These are phyloP conservation scores for Acarospora socialis DNA, from an alignment of 2,329 filamentous ascomycete species.

Conservation along the genomic window DNA sequence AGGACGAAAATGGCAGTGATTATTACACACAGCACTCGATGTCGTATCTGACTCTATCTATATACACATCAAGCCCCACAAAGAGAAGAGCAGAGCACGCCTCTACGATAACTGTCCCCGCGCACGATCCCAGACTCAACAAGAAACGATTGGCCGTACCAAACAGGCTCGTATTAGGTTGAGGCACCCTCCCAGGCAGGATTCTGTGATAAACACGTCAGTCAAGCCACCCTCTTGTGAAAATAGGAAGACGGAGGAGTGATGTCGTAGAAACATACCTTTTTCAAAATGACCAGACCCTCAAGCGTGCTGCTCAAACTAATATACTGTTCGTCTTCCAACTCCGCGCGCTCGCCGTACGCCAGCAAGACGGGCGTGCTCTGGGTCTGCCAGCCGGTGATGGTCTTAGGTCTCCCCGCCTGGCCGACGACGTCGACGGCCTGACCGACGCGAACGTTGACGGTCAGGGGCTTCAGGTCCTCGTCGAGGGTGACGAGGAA, in stretches of 20 bases:
- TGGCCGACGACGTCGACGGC: conserved; percentile 97
- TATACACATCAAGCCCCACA: not conserved
- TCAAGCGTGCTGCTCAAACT: conserved; percentile 82
- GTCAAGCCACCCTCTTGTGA: not conserved
- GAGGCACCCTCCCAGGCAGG: conserved; percentile 1
- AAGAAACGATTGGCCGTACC: not conserved
- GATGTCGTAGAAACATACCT: conserved; percentile 46
- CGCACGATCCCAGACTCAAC: not conserved
- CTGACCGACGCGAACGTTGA: conserved; percentile 94
- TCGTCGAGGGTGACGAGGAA: conserved; percentile 96
- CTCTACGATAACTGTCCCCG: not conserved
- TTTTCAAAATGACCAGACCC: conserved; percentile 88
- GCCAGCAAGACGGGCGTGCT: conserved; percentile 92
- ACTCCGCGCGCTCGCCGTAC: conserved; percentile 89
- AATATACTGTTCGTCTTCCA: conserved; percentile 96
- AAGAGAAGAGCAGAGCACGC: no score
- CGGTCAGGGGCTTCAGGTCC: conserved; percentile 79
- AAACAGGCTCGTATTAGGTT: not conserved
- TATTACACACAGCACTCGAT: no score
- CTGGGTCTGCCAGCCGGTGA: conserved; percentile 98
- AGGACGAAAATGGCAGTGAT: no score
- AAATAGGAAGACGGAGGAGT: not conserved
- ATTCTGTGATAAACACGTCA: conserved; percentile 1
- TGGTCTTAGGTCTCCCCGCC: conserved; percentile 93
- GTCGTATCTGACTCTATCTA: no score